These are phyloP conservation scores for Diplocarpon mali DNA, from an alignment of 2,329 filamentous ascomycete genomes.

Conservation along the genomic window DNA sequence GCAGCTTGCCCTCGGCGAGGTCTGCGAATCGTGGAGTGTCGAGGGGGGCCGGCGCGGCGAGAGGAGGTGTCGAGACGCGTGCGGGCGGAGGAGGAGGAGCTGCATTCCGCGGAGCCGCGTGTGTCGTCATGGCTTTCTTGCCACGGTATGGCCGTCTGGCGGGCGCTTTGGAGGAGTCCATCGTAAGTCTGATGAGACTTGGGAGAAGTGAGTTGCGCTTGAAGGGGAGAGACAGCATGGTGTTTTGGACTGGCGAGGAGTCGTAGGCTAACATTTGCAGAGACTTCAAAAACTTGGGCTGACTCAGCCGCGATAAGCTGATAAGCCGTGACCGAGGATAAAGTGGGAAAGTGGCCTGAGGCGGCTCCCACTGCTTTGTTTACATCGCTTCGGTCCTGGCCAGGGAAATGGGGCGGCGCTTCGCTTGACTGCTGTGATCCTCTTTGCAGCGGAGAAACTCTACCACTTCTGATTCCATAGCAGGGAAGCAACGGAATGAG, in stretches of 20 bases:
- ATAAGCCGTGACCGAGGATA: not conserved
- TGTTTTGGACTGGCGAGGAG: no score
- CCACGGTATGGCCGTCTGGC: conserved; percentile 18
- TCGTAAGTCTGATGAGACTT: conserved; percentile 15
- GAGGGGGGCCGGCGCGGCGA: conserved; percentile 31
- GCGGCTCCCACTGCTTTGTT: no score
- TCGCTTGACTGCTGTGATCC: no score
- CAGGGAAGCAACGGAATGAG: no score
- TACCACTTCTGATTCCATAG: no score
- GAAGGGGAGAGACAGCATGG: conserved; percentile 14
- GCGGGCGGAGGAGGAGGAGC: conserved; percentile 25
- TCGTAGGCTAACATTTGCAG: no score
- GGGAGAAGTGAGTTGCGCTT: conserved; percentile 13
- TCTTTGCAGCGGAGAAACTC: no score
- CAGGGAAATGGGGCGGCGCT: no score
- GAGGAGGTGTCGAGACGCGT: conserved; percentile 27
- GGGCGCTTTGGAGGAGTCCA: conserved; percentile 17
- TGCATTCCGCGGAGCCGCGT: conserved; percentile 15
- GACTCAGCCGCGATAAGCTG: not conserved
- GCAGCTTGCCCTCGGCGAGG: conserved; percentile 31
- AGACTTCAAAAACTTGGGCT: not conserved
- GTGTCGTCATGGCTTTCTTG: conserved; percentile 17
- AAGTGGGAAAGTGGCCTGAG: not conserved
- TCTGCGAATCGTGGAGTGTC: conserved; percentile 38
- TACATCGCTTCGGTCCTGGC: no score